Conservation (phyloP, 805 yeast species). For the Ogataea glucozyma region DNA sequence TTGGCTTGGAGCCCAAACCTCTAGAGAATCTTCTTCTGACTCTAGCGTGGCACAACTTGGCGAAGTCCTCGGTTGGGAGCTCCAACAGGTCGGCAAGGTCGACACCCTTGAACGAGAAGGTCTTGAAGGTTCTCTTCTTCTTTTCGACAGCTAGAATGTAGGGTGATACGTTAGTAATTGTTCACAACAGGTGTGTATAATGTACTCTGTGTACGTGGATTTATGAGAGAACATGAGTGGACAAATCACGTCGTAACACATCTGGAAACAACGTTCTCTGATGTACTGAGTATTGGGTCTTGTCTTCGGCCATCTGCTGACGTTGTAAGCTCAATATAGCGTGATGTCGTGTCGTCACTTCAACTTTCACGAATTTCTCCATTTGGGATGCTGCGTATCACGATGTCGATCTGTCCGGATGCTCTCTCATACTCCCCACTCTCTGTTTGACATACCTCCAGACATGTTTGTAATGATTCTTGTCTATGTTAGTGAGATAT, state of each 20-base stretch:
- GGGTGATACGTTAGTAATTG: conserved; percentile 36
- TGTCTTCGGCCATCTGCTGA: too few species aligned
- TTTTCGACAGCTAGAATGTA: conserved; percentile 48
- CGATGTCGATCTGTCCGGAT: too few species aligned
- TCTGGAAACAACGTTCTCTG: too few species aligned
- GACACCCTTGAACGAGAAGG: conserved; percentile 99
- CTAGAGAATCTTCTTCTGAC: conserved; percentile 99
- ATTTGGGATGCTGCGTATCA: too few species aligned
- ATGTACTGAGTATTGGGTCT: too few species aligned
- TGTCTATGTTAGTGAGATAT: conserved; percentile 8
- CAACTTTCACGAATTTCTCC: too few species aligned
- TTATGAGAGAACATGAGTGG: too few species aligned
- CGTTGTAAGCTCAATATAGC: too few species aligned
- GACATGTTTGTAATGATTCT: conserved; percentile 25
- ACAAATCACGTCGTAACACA: too few species aligned
- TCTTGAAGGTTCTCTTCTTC: conserved; percentile 91
- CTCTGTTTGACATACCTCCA: conserved; percentile 25
- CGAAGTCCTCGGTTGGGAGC: conserved; percentile 94
- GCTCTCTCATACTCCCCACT: background rate
- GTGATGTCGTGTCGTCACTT: too few species aligned
- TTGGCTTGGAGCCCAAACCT: conserved; percentile 94
- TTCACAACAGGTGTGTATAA: too few species aligned
- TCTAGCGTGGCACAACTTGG: conserved; percentile 96
- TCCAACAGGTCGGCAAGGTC: conserved; percentile 92
- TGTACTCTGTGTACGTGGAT: too few species aligned